phyloP scores from a whole-genome alignment of 2,329 filamentous ascomycete genomes.

The Fusarium sp. region DNA sequence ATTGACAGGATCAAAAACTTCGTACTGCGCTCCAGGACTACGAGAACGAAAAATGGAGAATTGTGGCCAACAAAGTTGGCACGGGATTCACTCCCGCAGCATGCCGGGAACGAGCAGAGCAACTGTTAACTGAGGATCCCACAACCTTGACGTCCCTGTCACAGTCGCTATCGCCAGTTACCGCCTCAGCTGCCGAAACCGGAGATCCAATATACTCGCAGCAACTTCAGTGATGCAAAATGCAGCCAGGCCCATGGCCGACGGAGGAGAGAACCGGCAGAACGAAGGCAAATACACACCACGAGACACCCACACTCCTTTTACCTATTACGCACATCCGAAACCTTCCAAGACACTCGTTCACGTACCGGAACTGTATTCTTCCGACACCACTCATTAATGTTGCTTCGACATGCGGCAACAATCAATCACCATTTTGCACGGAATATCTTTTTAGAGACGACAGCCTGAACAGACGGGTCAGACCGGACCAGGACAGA shows the following conservation, averaged over 20 bases:
- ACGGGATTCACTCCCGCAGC: conserved; percentile 90
- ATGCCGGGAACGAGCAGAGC: conserved; percentile 84
- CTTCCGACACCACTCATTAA: conserved; percentile 9
- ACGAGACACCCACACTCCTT: conserved; percentile 12
- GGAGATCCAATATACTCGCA: conserved; percentile 54
- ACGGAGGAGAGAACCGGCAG: conserved; percentile 25
- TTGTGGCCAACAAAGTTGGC: conserved; percentile 91
- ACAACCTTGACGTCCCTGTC: conserved; percentile 62
- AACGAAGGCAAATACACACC: conserved; percentile 22
- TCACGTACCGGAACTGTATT: conserved; percentile 19
- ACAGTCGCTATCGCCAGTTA: conserved; percentile 69
- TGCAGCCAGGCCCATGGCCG: conserved; percentile 12
- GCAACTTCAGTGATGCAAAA: conserved; percentile 67
- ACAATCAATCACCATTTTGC: conserved; percentile 23
- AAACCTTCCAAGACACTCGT: conserved; percentile 25
- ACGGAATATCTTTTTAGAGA: conserved; percentile 30
- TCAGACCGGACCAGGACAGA: conserved; percentile 41
- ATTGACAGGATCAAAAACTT: conserved; percentile 81
- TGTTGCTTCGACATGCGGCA: conserved; percentile 9
- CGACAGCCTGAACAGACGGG: conserved; percentile 37
- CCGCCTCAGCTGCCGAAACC: conserved; percentile 46
- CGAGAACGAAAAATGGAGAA: conserved; percentile 93
- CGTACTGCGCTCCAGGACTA: conserved; percentile 85
- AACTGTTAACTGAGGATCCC: conserved; percentile 67
- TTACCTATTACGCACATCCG: conserved; percentile 20